A percentile compares a stretch with the other conserved stretches of the same genome.
Conservation (phyloP, 805 yeast genomes). For the Saccharomycopsis fibuligera region DNA sequence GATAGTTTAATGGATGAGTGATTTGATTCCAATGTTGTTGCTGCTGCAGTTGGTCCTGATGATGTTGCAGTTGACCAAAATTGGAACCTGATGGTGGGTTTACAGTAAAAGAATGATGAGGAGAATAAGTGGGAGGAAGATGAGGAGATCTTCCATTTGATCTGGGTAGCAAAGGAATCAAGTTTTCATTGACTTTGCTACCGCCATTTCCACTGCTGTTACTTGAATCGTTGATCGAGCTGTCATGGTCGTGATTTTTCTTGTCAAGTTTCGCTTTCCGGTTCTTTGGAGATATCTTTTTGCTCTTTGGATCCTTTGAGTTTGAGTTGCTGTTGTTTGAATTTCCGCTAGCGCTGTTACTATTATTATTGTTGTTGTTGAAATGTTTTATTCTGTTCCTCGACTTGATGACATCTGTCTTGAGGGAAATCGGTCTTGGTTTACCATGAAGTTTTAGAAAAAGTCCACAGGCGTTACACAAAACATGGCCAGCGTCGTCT, state of each 20-base stretch:
- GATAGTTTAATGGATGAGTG: constrained; percentile 25
- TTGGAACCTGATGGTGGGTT: neutral
- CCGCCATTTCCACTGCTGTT: no score
- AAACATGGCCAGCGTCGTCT: constrained; percentile 83
- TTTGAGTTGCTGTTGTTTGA: constrained; percentile 3
- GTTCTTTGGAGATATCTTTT: constrained; percentile 1
- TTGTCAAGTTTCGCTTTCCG: neutral
- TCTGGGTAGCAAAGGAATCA: constrained; percentile 15
- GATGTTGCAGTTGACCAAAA: no score
- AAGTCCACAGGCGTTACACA: constrained; percentile 92
- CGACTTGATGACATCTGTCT: constrained; percentile 88
- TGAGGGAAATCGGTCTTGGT: constrained; percentile 84
- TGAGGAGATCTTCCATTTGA: neutral
- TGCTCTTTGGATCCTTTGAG: neutral
- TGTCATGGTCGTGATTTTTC: neutral
- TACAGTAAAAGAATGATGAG: neutral
- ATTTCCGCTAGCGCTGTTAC: constrained; percentile 16
- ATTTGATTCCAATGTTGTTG: neutral
- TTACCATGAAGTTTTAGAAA: constrained; percentile 87
- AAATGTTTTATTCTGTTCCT: constrained; percentile 73
- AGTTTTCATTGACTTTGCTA: neutral
- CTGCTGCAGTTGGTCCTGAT: neutral
- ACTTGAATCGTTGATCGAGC: no score
- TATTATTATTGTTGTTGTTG: neutral
- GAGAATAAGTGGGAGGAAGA: constrained; percentile 1